Evolutionary conservation across 331 rosid genomes (phyloP), one percentile per base, ranked within the genome.

Genomic region (Rosa hybrid): DNA sequence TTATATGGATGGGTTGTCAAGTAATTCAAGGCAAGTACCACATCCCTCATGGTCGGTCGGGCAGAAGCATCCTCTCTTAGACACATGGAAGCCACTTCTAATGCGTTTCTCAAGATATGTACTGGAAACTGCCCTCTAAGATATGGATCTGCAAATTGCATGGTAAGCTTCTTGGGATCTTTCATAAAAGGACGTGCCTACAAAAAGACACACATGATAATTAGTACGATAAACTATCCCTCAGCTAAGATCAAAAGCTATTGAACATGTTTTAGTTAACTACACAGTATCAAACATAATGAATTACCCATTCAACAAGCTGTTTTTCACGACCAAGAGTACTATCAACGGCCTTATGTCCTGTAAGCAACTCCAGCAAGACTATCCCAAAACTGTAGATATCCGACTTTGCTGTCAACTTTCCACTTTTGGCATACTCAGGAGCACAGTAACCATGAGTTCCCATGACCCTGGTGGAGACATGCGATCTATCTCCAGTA

Each of bases 371-470:
- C 84, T 91, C 92, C 78, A 91, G 78, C 77, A 91, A 75, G 76
- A 91, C 86, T 46, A 86, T 90, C 39, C 92, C 97, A 50, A 86
- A 91, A 84, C 92, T 85, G 74, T 83, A 91, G 62, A 90, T 88
- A 76, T 89, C 94, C 59, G 94, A 85, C 83, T 86, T 91, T 77
- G 63, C 60, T 7, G 92, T 89, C 80, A 90, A 77, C 67, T 75
- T 91, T 64, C 97, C 92, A 72, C 81, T 84, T 34, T 74, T 63
- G 34, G 89, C 89, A 86, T 91, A 87, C 83, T 89, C 96, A 48
- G 93, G 91, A n/a, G 91, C 95, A 70, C 91, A 91, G 76, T 89
- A 91, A 63, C 95, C 95, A 53, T 82, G 78, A 7, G 92, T 89
- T 71, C 91, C 96, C 91, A 89, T 84, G 53, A 89, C 96, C 78